These are phyloP conservation scores for Alternaria brassicae DNA, from an alignment of 2,329 filamentous ascomycete genomes.

Conservation along the genomic window DNA sequence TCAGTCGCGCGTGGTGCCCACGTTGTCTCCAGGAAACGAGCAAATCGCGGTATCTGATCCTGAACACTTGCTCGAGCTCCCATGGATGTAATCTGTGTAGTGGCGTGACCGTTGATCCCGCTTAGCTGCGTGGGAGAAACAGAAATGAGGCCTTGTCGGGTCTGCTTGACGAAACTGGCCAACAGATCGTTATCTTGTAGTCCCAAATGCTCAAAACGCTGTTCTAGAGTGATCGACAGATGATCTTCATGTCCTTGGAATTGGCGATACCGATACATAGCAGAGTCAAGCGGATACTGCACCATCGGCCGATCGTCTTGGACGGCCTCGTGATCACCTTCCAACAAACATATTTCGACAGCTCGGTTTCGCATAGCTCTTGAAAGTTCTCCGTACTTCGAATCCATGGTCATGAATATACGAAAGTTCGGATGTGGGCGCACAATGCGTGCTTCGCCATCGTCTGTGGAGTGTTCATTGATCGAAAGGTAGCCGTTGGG, in stretches of 20 bases:
- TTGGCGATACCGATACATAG: constrained; percentile 50
- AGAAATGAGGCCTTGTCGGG: constrained; percentile 21
- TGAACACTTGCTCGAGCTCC: neutral
- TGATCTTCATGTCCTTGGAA: constrained; percentile 23
- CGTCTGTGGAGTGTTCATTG: constrained; percentile 86
- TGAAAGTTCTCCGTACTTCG: constrained; percentile 89
- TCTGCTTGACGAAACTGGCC: constrained; percentile 42
- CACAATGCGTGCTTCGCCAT: constrained; percentile 81
- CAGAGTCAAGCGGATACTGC: constrained; percentile 48
- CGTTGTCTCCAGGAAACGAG: constrained; percentile 44
- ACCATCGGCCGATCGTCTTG: constrained; percentile 1
- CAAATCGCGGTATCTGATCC: constrained; percentile 23
- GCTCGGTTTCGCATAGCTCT: constrained; percentile 96
- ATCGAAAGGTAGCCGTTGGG: constrained; percentile 86
- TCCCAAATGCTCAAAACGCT: constrained; percentile 48
- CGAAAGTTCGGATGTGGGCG: constrained; percentile 85
- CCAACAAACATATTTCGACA: constrained; percentile 79
- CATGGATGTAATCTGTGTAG: neutral
- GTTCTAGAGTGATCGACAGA: constrained; percentile 19
- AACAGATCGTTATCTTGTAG: constrained; percentile 38
- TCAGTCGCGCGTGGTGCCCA: constrained; percentile 25
- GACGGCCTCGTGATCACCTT: constrained; percentile 15
- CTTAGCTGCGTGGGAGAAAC: neutral
- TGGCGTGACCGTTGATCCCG: neutral
- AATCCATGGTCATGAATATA: constrained; percentile 92